phyloP scores from a whole-genome alignment of 2,329 filamentous ascomycete genomes.

The Claviceps quebecensis region DNA sequence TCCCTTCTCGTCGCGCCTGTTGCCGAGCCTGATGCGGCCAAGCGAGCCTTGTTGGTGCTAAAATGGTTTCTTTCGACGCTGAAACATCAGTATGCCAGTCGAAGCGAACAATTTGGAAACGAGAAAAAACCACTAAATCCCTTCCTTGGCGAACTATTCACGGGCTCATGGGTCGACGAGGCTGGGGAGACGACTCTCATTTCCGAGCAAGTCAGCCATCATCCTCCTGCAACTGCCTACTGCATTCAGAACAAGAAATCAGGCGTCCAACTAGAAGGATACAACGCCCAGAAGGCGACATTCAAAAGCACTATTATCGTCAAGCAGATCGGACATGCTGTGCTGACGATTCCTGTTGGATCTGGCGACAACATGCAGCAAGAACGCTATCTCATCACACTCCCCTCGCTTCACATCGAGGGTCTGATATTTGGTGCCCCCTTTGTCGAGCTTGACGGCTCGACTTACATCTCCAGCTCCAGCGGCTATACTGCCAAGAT shows the following conservation, averaged over 20 bases:
- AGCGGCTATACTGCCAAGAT: slow-evolving; percentile 80
- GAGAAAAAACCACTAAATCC: slow-evolving; percentile 98
- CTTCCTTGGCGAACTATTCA: slow-evolving; percentile 86
- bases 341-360: slow-evolving; percentile 53
- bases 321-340: slow-evolving; percentile 84
- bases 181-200: slow-evolving; percentile 73
- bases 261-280: slow-evolving; percentile 67
- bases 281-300: slow-evolving; percentile 92
- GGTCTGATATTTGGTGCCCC: slow-evolving; percentile 75
- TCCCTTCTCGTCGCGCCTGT: slow-evolving; percentile 69
- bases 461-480: slow-evolving; percentile 73
- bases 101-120: slow-evolving; percentile 68
- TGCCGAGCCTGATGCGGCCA: slow-evolving; percentile 62
- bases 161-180: slow-evolving; percentile 78
- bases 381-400: slow-evolving; percentile 78
- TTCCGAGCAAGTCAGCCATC: slow-evolving; percentile 90
- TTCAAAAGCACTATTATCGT: slow-evolving; percentile 90
- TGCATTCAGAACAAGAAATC: slow-evolving; percentile 77
- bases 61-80: slow-evolving; percentile 93
- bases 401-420: slow-evolving; percentile 86
- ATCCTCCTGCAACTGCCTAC: slow-evolving; percentile 91
- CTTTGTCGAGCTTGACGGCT: slow-evolving; percentile 80
- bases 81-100: slow-evolving; percentile 66
- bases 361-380: slow-evolving; percentile 19
- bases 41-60: slow-evolving; percentile 73